A percentile compares a stretch with the other conserved stretches of the same genome.
phyloP scores from a whole-genome alignment of 352 stramenopile species.

The Phytopythium cucurbitacearum region DNA sequence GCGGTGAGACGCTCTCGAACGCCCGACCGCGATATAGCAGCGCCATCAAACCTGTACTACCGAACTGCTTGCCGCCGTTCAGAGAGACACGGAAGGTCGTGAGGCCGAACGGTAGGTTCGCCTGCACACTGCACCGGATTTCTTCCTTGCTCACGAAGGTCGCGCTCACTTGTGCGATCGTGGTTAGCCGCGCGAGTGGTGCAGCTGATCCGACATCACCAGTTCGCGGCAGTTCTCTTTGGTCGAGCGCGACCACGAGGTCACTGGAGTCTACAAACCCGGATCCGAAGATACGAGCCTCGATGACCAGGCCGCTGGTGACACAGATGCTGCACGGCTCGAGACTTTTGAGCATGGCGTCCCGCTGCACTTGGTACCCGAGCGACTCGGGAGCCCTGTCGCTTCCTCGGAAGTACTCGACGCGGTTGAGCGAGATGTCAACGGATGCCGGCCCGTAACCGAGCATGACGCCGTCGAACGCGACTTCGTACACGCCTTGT shows the following conservation, averaged over 20 bases:
- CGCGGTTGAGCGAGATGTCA: slow-evolving; percentile 50
- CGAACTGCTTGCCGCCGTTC: slow-evolving; percentile 63
- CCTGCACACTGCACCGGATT: slow-evolving; percentile 50
- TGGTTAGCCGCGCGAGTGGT: background rate
- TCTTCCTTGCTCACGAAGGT: slow-evolving; percentile 43
- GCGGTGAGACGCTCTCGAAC: slow-evolving; percentile 28
- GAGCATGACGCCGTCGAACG: slow-evolving; percentile 53
- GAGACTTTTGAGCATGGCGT: slow-evolving; percentile 34
- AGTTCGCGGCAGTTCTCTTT: slow-evolving; percentile 25
- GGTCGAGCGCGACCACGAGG: slow-evolving; percentile 43
- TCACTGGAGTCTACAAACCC: slow-evolving; percentile 64
- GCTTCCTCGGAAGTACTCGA: slow-evolving; percentile 42
- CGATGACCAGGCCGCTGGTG: slow-evolving; percentile 44
- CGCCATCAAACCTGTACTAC: slow-evolving; percentile 24
- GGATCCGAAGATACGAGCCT: slow-evolving; percentile 48
- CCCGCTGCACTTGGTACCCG: slow-evolving; percentile 46
- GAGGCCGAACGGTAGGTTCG: slow-evolving; percentile 66
- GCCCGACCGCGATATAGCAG: slow-evolving; percentile 48
- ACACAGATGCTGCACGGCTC: slow-evolving; percentile 61
- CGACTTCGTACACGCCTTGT: slow-evolving; percentile 51
- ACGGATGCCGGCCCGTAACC: slow-evolving; percentile 42
- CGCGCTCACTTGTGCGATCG: slow-evolving; percentile 43
- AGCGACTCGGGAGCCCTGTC: slow-evolving; percentile 31
- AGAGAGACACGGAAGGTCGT: slow-evolving; percentile 51
- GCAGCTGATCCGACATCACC: background rate